Conservation (phyloP, 345 rosid species). For the Salix viminalis region DNA sequence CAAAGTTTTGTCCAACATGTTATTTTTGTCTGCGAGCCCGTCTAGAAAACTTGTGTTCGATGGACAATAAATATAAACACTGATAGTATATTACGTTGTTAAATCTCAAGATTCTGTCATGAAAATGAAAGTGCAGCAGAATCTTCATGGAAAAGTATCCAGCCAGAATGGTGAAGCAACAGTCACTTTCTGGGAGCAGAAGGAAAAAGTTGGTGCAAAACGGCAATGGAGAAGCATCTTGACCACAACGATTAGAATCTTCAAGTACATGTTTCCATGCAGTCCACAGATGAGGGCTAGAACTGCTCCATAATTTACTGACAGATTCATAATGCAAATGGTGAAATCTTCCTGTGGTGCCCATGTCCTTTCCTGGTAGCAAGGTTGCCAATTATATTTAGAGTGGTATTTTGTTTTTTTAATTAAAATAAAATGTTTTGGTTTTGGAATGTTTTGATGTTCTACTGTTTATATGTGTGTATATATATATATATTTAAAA, state of each 20-base stretch:
- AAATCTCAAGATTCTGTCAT: neutral
- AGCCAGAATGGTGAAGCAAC: neutral
- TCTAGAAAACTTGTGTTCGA: no score
- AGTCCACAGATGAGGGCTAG: neutral
- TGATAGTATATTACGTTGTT: no score
- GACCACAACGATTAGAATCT: conserved; percentile 7
- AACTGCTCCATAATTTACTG: conserved; percentile 11
- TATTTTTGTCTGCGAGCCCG: no score
- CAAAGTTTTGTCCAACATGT: no score
- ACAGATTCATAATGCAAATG: conserved; percentile 2
- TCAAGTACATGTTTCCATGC: neutral
- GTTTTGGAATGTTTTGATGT: no score
- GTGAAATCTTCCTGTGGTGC: conserved; percentile 1
- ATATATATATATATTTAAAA: no score
- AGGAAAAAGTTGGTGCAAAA: neutral
- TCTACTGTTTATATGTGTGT: no score
- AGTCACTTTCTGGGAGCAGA: neutral
- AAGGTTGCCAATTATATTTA: no score
- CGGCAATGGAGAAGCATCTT: conserved; percentile 22
- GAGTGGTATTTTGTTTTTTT: no score
- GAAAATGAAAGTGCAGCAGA: neutral
- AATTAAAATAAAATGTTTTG: no score
- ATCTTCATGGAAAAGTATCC: neutral
- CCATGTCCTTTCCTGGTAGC: neutral
- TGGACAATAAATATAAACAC: no score